A percentile compares a stretch with the other conserved stretches of the same genome.
These are phyloP conservation scores for Chlorella sp. DNA, from an alignment of 139 green algal species.

Conservation along the genomic window DNA sequence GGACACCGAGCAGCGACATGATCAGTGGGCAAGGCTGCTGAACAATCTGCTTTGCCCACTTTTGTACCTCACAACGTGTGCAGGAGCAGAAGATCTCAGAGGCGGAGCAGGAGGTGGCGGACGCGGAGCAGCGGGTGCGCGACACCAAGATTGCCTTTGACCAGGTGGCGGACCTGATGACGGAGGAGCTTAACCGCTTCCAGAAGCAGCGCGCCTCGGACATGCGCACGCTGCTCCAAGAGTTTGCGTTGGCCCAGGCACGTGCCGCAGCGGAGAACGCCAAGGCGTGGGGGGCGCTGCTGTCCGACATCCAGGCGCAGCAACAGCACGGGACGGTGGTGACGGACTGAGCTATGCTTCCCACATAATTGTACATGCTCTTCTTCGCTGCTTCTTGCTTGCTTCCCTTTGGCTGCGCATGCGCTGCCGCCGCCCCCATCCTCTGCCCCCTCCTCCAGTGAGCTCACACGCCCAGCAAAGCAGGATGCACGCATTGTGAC, in stretches of 20 bases:
- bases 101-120: constrained; percentile 64
- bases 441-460: no score
- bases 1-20: background rate
- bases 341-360: no score
- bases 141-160: constrained; percentile 28
- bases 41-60: background rate
- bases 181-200: constrained; percentile 78
- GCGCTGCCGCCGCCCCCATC: no score
- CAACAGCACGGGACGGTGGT: no score
- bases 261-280: constrained; percentile 52
- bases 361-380: no score
- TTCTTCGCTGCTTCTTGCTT: no score
- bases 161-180: constrained; percentile 67
- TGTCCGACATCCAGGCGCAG: constrained; percentile 32
- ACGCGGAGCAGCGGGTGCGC: constrained; percentile 41
- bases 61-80: background rate
- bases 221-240: constrained; percentile 60
- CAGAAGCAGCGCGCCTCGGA: constrained; percentile 73
- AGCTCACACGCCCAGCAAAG: no score
- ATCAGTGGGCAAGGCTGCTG: background rate
- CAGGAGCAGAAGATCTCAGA: constrained; percentile 57
- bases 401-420: no score
- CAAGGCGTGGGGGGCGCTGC: constrained; percentile 55
- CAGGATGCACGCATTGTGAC: no score
- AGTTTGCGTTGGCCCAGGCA: constrained; percentile 75